phyloP scores from a whole-genome alignment of 2,329 filamentous ascomycete species.

The Xylariaceae sp. region DNA sequence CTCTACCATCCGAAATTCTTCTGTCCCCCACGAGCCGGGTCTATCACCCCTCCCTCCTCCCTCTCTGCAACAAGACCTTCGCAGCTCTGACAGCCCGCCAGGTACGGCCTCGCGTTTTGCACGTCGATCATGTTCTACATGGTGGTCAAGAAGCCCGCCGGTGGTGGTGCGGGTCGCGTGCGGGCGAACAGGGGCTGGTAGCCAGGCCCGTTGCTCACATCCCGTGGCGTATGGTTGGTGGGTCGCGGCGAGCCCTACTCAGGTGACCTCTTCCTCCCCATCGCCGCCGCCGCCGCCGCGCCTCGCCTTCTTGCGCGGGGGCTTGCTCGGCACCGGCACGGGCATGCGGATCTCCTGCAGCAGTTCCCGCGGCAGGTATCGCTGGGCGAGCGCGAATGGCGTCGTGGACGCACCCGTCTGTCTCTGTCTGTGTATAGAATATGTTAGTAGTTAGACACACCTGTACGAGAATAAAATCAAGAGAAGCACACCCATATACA shows the following conservation, averaged over 20 bases:
- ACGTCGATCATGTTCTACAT: conserved; percentile 96
- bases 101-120: conserved; percentile 78
- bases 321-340: conserved; percentile 43
- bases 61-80: no score
- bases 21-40: no score
- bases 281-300: conserved; percentile 30
- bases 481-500: not conserved
- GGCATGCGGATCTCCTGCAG: conserved; percentile 75
- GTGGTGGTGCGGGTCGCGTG: conserved; percentile 64
- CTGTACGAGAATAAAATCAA: conserved; percentile 9
- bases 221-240: conserved; percentile 3
- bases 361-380: conserved; percentile 72
- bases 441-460: conserved; percentile 14
- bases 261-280: conserved; percentile 31
- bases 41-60: no score
- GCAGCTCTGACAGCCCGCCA: conserved; percentile 32
- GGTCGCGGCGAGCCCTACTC: conserved; percentile 2
- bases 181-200: conserved; percentile 72
- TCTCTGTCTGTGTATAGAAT: conserved; percentile 68
- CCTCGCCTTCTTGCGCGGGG: conserved; percentile 31
- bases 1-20: no score
- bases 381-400: conserved; percentile 77
- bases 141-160: conserved; percentile 80
- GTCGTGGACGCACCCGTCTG: conserved; percentile 65
- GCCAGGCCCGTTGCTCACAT: conserved; percentile 13